Evolutionary conservation across 805 yeast genomes (phyloP), one percentile per base, ranked within the genome.

Genomic region (Torulaspora quercuum): DNA sequence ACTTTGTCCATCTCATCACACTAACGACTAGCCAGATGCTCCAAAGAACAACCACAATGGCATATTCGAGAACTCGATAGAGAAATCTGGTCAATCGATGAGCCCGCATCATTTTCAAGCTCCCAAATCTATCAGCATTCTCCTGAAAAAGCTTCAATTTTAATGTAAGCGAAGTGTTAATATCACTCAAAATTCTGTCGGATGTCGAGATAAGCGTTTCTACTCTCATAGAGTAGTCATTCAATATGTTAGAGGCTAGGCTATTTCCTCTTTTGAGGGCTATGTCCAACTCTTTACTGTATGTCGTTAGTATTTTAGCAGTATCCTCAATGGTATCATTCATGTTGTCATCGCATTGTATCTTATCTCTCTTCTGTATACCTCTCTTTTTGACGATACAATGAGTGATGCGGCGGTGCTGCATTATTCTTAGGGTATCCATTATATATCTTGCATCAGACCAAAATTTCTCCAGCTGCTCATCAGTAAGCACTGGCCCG

Each of bases 121-220:
- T 51, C 31, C 55, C 55, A 39, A 46, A 50, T n/a, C 50, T 49
- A 35, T 57, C 61, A 3, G 59, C 52, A 27, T 55, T 52, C 25
- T 59, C 64, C 37, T 59, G 62, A 20, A 57, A 55, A 12, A 54
- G 44, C 42, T 61, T 64, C 18, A 82, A 62, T 46, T 79, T 80
- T 42, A 82, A 59, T 7, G 86, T 71, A 27, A 81, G 57, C 1
- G 87, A 78, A 0, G 90, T 82, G 54, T 78, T 82, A 36, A 82
- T 76, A 50, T 81, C 89, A 42, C 86, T 82, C 40, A 79, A 73
- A 7, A 82, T 72, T 45, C 89, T 64, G 59, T 82, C 88, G 34
- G 82, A 76, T 23, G 70, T 66, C 10, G 80, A 76, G 29, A 82
- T 62, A 37, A 80, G 53, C 33, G 73, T 77, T 49, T 82, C 88